Base-by-base conservation (phyloP, 2,329 filamentous ascomycete genomes). In the Helotiales sp. region DNA sequence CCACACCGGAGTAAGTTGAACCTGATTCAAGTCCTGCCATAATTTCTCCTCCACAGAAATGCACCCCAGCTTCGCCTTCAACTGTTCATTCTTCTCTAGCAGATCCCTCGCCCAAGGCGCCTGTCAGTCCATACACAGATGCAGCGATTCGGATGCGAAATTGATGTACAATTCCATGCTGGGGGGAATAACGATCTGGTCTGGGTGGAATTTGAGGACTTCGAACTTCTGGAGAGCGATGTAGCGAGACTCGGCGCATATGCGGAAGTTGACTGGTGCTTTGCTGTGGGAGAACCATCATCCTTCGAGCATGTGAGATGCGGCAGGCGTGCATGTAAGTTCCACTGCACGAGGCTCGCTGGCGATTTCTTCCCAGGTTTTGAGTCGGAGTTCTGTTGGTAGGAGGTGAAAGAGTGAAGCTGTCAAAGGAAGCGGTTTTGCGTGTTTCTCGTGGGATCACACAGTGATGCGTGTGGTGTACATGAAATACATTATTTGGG, bases 121-220 rank as follows among this genome's bases (percentile, higher is more conserved):
- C 6, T 62, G 45, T 22, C 69, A 45, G 34, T 69, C 67, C 20
- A 26, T 40, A 22, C 65, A 68, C 6, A 70, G 26, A 30, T 63
- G 69, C 7, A 71, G 50, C 4, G 67, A 66, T n/a, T 70, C 67
- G 6, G 34, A 47, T 2, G 20, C 49, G 17, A 69, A 70, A 50
- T 72, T 70, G 30, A 72, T 66, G 61, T 70, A 69, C 6, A 72
- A 49, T 1, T 50, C 49, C 15, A 26, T 47, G 6, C 24, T 61
- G 20, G 50, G 63, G 1, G 66, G 67, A 4, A 65, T 32, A 5
- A 59, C 63, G 20, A 68, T 52, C 26, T 68, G 65, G 1, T 58
- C 54, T 1, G 52, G 52, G 3, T 67, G 77, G 22, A 79, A 74
- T 3, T 66, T 71, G 10, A 79, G 72, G 3, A 70, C 68, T 0